These are phyloP conservation scores for Wickerhamomyces sydowiorum DNA, from an alignment of 805 yeast genomes.

Conservation along the genomic window DNA sequence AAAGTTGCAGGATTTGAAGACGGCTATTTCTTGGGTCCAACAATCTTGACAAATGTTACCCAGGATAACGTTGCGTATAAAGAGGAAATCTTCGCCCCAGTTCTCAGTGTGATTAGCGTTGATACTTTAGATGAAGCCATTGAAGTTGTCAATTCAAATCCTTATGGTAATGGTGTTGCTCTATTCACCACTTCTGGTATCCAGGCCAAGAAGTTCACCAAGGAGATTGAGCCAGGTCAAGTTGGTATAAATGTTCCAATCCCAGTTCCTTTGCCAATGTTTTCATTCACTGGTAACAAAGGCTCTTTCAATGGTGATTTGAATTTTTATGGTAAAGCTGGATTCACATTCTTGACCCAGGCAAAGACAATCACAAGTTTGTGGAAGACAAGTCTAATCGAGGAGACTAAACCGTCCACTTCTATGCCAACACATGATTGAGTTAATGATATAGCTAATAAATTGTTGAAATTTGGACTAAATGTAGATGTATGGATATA, in stretches of 20 bases:
- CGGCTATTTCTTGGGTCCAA: conserved; percentile 72
- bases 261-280: conserved; percentile 79
- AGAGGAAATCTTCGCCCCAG: conserved; percentile 75
- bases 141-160: conserved; percentile 51
- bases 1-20: too few species aligned
- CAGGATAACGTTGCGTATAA: conserved; percentile 65
- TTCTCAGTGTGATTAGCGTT: conserved; percentile 53
- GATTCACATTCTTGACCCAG: conserved; percentile 65
- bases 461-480: not conserved
- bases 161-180: conserved; percentile 69
- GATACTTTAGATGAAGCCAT: conserved; percentile 72
- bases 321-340: conserved; percentile 77
- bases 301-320: conserved; percentile 74
- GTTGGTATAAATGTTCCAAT: conserved; percentile 76
- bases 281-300: conserved; percentile 72
- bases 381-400: conserved; percentile 54
- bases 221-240: conserved; percentile 66
- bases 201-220: conserved; percentile 64
- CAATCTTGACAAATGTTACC: conserved; percentile 54
- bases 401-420: conserved; percentile 48
- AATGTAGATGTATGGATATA: not conserved
- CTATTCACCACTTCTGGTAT: conserved; percentile 67
- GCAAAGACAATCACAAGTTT: conserved; percentile 68
- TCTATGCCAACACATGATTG: conserved; percentile 62
- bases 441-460: not conserved